These are phyloP conservation scores for Starmerella riodocensis DNA, from an alignment of 805 yeast genomes.

Conservation along the genomic window DNA sequence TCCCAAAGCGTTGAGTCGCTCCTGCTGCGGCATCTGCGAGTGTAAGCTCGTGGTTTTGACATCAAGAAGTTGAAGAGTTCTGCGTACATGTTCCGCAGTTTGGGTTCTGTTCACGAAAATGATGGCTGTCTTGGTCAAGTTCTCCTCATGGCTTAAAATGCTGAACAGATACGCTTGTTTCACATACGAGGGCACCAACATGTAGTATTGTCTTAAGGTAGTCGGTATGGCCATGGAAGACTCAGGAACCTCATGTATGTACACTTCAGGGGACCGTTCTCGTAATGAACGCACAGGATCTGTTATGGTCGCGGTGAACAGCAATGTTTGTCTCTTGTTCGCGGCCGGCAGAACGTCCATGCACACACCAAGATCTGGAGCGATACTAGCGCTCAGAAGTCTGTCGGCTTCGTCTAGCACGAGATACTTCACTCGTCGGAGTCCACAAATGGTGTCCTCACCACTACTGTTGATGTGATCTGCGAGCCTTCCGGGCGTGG, in stretches of 20 bases:
- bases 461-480: constrained; percentile 82
- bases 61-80: constrained; percentile 60
- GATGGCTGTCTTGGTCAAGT: constrained; percentile 55
- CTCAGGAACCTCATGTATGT: constrained; percentile 61
- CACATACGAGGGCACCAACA: constrained; percentile 74
- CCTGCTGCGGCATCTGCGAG: constrained; percentile 87
- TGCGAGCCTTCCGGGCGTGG: constrained; percentile 94
- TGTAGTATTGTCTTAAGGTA: constrained; percentile 49
- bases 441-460: constrained; percentile 69
- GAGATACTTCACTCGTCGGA: constrained; percentile 62
- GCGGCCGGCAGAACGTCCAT: constrained; percentile 59
- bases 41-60: constrained; percentile 80
- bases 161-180: constrained; percentile 78
- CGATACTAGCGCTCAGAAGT: constrained; percentile 68
- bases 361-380: constrained; percentile 62
- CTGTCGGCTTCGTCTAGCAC: constrained; percentile 97
- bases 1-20: constrained; percentile 80
- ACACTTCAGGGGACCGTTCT: constrained; percentile 43
- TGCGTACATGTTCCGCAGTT: constrained; percentile 76
- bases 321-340: constrained; percentile 64
- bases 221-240: constrained; percentile 73
- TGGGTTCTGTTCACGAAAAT: constrained; percentile 83
- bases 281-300: constrained; percentile 76
- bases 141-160: constrained; percentile 48
- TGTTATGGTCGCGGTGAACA: constrained; percentile 93